Evolutionary conservation across 2,329 filamentous ascomycete genomes (phyloP).

Genomic region (Trichoderma citrinoviride): DNA sequence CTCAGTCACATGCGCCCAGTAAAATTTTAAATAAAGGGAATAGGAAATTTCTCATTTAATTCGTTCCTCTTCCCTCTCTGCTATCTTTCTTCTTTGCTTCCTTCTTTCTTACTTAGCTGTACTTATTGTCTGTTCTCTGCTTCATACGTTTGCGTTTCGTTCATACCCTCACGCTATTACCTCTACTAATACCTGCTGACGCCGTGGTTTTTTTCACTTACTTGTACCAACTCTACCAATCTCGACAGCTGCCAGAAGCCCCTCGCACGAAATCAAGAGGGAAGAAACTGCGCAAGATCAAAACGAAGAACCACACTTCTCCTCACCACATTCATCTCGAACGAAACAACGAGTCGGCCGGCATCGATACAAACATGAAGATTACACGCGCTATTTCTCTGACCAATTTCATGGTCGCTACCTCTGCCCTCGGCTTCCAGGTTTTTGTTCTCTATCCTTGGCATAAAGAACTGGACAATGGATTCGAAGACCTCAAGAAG

Average conservation of each 20-base stretch:
- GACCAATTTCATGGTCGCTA: constrained; percentile 17
- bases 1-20: not conserved
- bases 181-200: not conserved
- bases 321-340: too few relatives aligned
- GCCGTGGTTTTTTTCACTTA: not conserved
- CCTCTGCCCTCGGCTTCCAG: constrained; percentile 12
- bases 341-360: too few relatives aligned
- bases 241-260: too few relatives aligned
- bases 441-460: constrained; percentile 13
- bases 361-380: not conserved
- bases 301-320: too few relatives aligned
- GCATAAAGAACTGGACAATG: constrained; percentile 10
- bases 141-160: too few relatives aligned
- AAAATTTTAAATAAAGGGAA: not conserved
- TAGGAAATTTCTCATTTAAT: not conserved
- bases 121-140: not conserved
- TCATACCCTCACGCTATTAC: not conserved
- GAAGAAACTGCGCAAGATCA: too few relatives aligned
- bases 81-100: not conserved
- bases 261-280: too few relatives aligned
- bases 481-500: constrained; percentile 12
- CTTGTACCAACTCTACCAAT: not conserved
- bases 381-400: constrained; percentile 10
- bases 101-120: not conserved
- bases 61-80: not conserved